Evolutionary conservation across 805 yeast species (phyloP).

Genomic region (Nakazawaea sp.): DNA sequence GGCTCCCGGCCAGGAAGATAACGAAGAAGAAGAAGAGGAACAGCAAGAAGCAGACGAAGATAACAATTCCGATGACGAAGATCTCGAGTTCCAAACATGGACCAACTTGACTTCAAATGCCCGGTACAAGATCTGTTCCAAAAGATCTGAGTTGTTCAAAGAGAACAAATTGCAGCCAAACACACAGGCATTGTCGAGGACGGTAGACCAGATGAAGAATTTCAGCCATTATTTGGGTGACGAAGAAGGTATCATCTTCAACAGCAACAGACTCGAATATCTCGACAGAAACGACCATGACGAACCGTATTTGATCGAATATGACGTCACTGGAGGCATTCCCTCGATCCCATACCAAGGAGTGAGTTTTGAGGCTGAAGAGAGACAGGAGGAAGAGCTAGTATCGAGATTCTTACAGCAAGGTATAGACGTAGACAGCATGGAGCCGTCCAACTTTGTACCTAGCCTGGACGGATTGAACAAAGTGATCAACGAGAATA

Average conservation of each 20-base stretch:
- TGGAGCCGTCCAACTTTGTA: slow-evolving; percentile 32
- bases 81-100: slow-evolving; percentile 79
- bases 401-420: slow-evolving; percentile 28
- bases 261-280: slow-evolving; percentile 22
- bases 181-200: slow-evolving; percentile 64
- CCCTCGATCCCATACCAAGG: slow-evolving; percentile 61
- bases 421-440: slow-evolving; percentile 25
- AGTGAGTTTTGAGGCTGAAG: slow-evolving; percentile 36
- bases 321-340: slow-evolving; percentile 74
- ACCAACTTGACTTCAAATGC: slow-evolving; percentile 72
- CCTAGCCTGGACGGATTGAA: slow-evolving; percentile 51
- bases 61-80: slow-evolving; percentile 56
- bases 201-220: slow-evolving; percentile 61
- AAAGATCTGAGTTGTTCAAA: slow-evolving; percentile 61
- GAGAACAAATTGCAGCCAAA: slow-evolving; percentile 53
- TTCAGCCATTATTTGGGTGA: slow-evolving; percentile 40
- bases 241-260: slow-evolving; percentile 23
- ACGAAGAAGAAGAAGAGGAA: slow-evolving; percentile 27
- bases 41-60: slow-evolving; percentile 21
- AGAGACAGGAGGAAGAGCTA: slow-evolving; percentile 35
- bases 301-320: slow-evolving; percentile 68
- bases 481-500: slow-evolving; percentile 54
- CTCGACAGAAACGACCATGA: slow-evolving; percentile 44
- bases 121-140: slow-evolving; percentile 66
- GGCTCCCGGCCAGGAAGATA: slow-evolving; percentile 38